Evolutionary conservation across 192 early-diverging fungal species (phyloP), one percentile per base, ranked within the genome.

Genomic region (Chytriomyces confervae): DNA sequence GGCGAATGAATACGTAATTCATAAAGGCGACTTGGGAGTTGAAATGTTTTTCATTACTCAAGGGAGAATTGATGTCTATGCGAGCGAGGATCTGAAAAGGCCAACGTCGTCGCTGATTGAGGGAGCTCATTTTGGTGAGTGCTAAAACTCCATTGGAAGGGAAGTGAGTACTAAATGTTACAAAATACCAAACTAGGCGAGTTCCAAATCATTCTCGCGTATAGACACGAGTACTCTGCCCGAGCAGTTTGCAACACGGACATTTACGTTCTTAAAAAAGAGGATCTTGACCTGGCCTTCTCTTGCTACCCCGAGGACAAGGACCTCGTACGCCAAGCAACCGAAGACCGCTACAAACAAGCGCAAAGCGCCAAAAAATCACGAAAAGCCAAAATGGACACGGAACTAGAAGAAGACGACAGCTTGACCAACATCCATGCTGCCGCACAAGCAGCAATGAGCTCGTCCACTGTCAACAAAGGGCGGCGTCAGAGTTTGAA

Each of bases 21-120:
- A 86, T 61, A 50, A 69, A n/a, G 79, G 77, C 9, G 85, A 86
- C 44, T 63, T 86, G 45, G 85, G 85, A 16, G 50, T 78, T 23
- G 85, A 86, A 77, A 85, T 86, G 83, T 86, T 78, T 72, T 86
- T 86, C 62, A 85, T 86, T 53, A 83, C 83, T 11, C 85, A 86
- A 66, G 85, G 85, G 20, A 69, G 85, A 16, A 83, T 86, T 61
- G 85, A 86, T 66, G 79, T 86, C 29, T 85, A 78, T 57, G 75
- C 79, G 3, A 81, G 71, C 7, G 71, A 77, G 27, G 81, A 86
- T 50, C 27, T 78, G 69, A 67, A 62, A n/a, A 23, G 77, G 45
- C 78, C 81, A n/a, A 80, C 81, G 18, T 66, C 81, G 9, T 86
- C 85, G 9, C 62, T 86, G 7, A 83, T 86, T 66, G 85, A 86